A percentile compares a stretch with the other conserved stretches of the same genome.
These are phyloP conservation scores for Bacterosira constricta DNA, from an alignment of 108 stramenopile genomes.

Conservation along the genomic window DNA sequence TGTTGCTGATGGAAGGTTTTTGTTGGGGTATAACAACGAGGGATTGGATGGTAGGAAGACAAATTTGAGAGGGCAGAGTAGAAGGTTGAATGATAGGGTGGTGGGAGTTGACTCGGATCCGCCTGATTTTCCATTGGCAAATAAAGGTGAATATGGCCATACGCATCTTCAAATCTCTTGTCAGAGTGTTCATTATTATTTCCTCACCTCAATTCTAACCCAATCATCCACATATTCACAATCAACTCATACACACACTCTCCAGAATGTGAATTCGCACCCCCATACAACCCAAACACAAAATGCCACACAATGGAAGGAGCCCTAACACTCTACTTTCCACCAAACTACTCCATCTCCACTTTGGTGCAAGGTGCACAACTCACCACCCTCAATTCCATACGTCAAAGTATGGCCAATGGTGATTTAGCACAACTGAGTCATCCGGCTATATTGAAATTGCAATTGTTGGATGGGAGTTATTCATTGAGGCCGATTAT, in stretches of 20 bases:
- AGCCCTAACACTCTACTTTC: slow-evolving; percentile 40
- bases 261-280: slow-evolving; percentile 22
- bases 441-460: slow-evolving; percentile 20
- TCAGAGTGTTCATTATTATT: background rate
- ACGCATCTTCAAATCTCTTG: background rate
- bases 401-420: slow-evolving; percentile 30
- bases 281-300: background rate
- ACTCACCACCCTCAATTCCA: slow-evolving; percentile 11
- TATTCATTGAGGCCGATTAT: slow-evolving; percentile 25
- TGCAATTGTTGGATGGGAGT: slow-evolving; percentile 36
- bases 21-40: too few species aligned
- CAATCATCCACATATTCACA: background rate
- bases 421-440: slow-evolving; percentile 2
- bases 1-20: background rate
- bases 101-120: slow-evolving; percentile 32
- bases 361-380: slow-evolving; percentile 13
- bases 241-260: background rate
- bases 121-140: slow-evolving; percentile 24
- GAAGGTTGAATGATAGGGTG: slow-evolving; percentile 14
- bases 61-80: too few species aligned
- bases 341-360: slow-evolving; percentile 13
- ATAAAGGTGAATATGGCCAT: slow-evolving; percentile 29
- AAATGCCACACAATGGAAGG: slow-evolving; percentile 42
- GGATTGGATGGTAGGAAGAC: too few species aligned
- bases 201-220: too few species aligned